phyloP scores from a whole-genome alignment of 1,284 basidiomycete genomes.

The Ustilago hordei region DNA sequence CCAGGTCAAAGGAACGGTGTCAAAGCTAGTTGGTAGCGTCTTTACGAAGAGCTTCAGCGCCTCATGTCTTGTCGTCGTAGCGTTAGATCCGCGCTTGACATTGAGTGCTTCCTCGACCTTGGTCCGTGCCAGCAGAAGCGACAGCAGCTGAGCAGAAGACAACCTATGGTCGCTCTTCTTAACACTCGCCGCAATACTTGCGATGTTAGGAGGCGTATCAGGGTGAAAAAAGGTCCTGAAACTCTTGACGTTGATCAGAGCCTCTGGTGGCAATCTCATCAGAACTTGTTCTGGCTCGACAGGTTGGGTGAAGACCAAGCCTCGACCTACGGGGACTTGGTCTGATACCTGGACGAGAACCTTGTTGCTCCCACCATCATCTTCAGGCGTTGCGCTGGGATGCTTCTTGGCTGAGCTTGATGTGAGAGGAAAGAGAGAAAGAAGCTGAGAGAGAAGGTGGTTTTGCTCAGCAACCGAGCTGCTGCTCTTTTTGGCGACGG shows the following conservation, averaged over 20 bases:
- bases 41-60: constrained; percentile 42
- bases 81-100: not conserved
- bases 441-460: constrained; percentile 17
- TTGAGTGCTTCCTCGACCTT: constrained; percentile 15
- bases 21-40: constrained; percentile 48
- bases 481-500: not conserved
- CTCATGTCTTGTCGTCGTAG: constrained; percentile 7
- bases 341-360: constrained; percentile 27
- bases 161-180: constrained; percentile 1
- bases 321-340: constrained; percentile 44
- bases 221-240: constrained; percentile 26
- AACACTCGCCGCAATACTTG: constrained; percentile 8
- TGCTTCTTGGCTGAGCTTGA: not conserved
- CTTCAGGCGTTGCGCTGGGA: not conserved
- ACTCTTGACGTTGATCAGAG: constrained; percentile 42
- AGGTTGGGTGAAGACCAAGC: constrained; percentile 35
- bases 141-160: constrained; percentile 39
- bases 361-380: not conserved
- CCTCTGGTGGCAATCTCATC: constrained; percentile 21
- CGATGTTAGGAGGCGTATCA: constrained; percentile 11
- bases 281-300: constrained; percentile 35
- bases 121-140: constrained; percentile 29
- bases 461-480: constrained; percentile 30
- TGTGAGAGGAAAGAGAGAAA: constrained; percentile 9
- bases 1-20: constrained; percentile 55